Evolutionary conservation across 129 eudicot species (phyloP).

Genomic region (Escallonia herrerae): DNA sequence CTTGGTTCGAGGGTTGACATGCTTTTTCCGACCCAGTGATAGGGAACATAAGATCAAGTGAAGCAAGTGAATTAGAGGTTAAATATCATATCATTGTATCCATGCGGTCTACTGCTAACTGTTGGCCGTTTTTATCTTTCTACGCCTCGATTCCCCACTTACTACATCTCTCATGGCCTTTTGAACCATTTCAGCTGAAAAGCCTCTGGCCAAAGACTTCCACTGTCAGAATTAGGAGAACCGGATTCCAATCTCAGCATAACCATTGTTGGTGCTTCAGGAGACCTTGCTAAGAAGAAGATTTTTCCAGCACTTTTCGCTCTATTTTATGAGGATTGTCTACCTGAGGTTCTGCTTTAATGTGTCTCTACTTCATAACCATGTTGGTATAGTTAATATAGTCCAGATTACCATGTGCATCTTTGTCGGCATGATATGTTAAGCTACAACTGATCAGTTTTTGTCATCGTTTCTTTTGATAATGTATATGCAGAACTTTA

Average conservation of each 20-base stretch:
- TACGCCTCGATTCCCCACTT: constrained; percentile 15
- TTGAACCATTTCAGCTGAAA: constrained; percentile 42
- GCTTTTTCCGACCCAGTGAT: not conserved
- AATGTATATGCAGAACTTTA: constrained; percentile 45
- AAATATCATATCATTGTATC: not conserved
- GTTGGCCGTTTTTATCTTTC: not conserved
- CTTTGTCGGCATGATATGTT: not conserved
- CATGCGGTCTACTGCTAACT: not conserved
- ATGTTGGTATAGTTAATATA: not conserved
- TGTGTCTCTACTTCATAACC: not conserved
- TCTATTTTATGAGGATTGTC: constrained; percentile 70
- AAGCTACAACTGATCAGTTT: not conserved
- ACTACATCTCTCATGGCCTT: constrained; percentile 19
- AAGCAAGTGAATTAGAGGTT: not conserved
- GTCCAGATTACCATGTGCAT: not conserved
- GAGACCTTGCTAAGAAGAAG: constrained; percentile 94
- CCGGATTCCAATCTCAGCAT: constrained; percentile 54
- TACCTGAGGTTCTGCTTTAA: constrained; percentile 56
- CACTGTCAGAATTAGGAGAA: constrained; percentile 17
- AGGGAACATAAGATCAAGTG: not conserved
- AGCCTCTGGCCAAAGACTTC: constrained; percentile 36
- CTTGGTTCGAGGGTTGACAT: not conserved
- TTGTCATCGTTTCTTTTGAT: not conserved
- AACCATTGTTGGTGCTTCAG: constrained; percentile 88
- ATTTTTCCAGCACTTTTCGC: constrained; percentile 92